These are phyloP conservation scores for Apium graveolens DNA, from an alignment of 129 eudicot genomes.

Conservation along the genomic window DNA sequence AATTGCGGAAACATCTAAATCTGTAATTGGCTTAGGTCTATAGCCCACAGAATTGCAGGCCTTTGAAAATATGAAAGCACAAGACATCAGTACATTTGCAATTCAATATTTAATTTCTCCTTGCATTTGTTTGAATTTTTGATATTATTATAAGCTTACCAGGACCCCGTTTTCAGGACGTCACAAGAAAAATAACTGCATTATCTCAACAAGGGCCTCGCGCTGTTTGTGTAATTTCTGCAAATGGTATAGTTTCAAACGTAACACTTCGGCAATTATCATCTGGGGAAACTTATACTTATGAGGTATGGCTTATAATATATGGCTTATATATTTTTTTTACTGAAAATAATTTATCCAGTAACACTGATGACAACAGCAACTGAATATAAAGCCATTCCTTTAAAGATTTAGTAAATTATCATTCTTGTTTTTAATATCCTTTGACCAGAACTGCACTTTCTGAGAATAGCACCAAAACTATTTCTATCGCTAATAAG, in stretches of 20 bases:
- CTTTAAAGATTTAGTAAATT: neutral
- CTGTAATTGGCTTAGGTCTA: neutral
- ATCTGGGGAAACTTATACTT: conserved; percentile 64
- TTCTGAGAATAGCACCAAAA: too few species aligned
- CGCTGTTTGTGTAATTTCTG: conserved; percentile 60
- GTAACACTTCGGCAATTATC: conserved; percentile 62
- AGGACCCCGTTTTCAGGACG: conserved; percentile 45
- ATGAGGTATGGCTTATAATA: conserved; percentile 41
- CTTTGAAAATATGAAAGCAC: neutral
- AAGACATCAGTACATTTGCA: neutral
- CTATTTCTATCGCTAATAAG: too few species aligned
- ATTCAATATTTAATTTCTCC: neutral
- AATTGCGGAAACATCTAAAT: neutral
- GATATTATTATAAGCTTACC: neutral
- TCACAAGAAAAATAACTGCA: conserved; percentile 50
- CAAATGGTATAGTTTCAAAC: conserved; percentile 56
- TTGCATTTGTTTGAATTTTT: neutral
- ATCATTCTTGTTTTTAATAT: neutral
- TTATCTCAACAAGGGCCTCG: conserved; percentile 68
- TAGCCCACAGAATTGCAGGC: neutral
- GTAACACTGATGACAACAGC: neutral
- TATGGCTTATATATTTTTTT: neutral
- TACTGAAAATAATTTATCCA: neutral
- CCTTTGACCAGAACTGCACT: neutral
- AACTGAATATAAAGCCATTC: neutral